A percentile compares a stretch with the other conserved stretches of the same genome.
phyloP scores from a whole-genome alignment of 768 basidiomycete species.

The Polyporus arcularius region DNA sequence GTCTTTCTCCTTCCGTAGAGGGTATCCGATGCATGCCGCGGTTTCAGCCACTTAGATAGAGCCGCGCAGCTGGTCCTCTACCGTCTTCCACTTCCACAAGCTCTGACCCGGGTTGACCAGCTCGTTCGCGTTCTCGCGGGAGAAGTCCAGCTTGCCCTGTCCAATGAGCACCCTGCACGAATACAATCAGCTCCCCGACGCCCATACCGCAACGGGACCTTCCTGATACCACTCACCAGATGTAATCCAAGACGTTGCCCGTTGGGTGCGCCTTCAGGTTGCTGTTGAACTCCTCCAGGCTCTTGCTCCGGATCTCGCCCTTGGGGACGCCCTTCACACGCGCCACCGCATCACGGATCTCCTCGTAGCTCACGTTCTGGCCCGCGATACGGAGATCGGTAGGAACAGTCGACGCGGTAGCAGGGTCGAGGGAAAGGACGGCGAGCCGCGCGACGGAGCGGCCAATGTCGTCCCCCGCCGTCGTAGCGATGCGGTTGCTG shows the following conservation, averaged over 20 bases:
- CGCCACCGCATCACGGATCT: constrained; percentile 10
- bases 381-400: constrained; percentile 25
- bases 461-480: constrained; percentile 22
- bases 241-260: constrained; percentile 5
- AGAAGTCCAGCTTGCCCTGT: constrained; percentile 24
- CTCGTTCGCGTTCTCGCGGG: constrained; percentile 23
- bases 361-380: constrained; percentile 12
- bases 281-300: constrained; percentile 15
- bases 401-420: constrained; percentile 16
- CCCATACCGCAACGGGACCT: not conserved
- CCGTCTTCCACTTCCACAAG: constrained; percentile 26
- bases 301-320: constrained; percentile 17
- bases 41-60: no score
- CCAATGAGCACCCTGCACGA: constrained; percentile 16
- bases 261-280: constrained; percentile 10
- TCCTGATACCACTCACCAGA: constrained; percentile 9
- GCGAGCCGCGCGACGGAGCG: constrained; percentile 21
- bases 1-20: no score
- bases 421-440: constrained; percentile 18
- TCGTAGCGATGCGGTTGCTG: constrained; percentile 10
- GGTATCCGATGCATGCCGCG: no score
- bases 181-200: not conserved
- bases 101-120: constrained; percentile 23
- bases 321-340: constrained; percentile 13
- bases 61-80: constrained; percentile 9